A percentile compares a stretch with the other conserved stretches of the same genome.
Evolutionary conservation across 345 rosid genomes (phyloP).

Genomic region (Ailanthus altissimus): DNA sequence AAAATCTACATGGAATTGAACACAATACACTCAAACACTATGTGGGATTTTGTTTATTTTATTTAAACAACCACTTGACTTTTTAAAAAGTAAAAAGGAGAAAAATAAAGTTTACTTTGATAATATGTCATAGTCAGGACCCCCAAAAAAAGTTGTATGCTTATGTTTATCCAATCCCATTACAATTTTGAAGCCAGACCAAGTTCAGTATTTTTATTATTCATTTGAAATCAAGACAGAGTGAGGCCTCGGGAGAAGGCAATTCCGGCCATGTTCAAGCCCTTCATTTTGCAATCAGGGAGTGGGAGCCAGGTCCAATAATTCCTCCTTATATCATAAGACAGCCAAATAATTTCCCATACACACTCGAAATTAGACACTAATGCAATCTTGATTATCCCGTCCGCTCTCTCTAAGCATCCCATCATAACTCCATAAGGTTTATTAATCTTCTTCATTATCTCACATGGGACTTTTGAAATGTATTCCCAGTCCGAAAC

Average conservation of each 20-base stretch:
- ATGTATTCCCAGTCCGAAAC: conserved; percentile 48
- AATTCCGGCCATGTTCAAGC: conserved; percentile 74
- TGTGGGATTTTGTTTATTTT: too few species aligned
- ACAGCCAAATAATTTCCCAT: conserved; percentile 69
- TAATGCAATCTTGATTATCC: conserved; percentile 50
- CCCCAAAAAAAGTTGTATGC: too few species aligned
- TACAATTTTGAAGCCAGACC: too few species aligned
- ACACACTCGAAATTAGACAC: conserved; percentile 53
- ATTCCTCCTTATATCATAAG: conserved; percentile 36
- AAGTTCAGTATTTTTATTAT: not conserved
- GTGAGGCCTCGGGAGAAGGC: conserved; percentile 68
- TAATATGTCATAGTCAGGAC: too few species aligned
- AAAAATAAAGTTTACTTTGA: too few species aligned
- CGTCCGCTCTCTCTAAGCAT: conserved; percentile 56
- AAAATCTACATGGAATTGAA: too few species aligned
- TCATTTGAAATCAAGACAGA: conserved; percentile 24
- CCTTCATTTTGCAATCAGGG: conserved; percentile 60
- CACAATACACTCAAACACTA: too few species aligned
- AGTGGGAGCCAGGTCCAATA: conserved; percentile 51
- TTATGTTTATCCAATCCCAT: too few species aligned
- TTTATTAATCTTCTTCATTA: conserved; percentile 42
- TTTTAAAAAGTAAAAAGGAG: too few species aligned
- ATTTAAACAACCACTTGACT: too few species aligned
- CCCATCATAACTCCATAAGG: conserved; percentile 64
- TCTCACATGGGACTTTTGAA: conserved; percentile 42